Evolutionary conservation across 306 rosid species (phyloP).

Genomic region (Corylus avellana): DNA sequence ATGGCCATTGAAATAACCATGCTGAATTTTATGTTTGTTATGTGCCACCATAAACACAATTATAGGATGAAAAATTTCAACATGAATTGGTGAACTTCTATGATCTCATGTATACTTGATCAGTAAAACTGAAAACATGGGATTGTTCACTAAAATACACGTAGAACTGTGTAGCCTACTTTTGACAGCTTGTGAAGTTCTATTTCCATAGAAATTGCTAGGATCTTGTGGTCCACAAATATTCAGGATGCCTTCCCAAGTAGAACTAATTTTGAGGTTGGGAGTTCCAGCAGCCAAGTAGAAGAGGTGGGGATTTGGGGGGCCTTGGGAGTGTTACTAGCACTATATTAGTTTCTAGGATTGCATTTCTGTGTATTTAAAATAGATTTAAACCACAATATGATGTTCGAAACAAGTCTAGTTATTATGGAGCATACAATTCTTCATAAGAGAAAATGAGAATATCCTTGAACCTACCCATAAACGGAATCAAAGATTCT

Average conservation of each 20-base stretch:
- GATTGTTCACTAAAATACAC: neutral
- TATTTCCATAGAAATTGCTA: neutral
- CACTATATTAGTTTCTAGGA: neutral
- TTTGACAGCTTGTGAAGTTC: too few relatives aligned
- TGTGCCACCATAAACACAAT: neutral
- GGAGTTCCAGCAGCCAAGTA: too few relatives aligned
- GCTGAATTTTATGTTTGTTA: neutral
- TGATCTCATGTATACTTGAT: neutral
- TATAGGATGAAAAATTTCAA: neutral
- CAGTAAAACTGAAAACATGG: too few relatives aligned
- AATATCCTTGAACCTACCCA: neutral
- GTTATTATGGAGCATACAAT: neutral
- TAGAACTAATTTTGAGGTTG: too few relatives aligned
- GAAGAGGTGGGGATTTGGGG: too few relatives aligned
- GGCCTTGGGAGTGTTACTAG: neutral
- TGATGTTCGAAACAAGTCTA: neutral
- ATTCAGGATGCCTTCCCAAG: neutral
- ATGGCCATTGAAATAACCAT: neutral
- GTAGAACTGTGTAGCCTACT: too few relatives aligned
- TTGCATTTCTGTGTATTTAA: too few relatives aligned
- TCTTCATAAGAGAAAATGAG: neutral
- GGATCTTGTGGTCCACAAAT: neutral
- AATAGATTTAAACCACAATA: neutral
- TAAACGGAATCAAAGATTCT: neutral
- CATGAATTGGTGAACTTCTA: neutral